A percentile compares a stretch with the other conserved stretches of the same genome.
phyloP scores from a whole-genome alignment of 2,329 filamentous ascomycete genomes.

The Penicillium sp. region DNA sequence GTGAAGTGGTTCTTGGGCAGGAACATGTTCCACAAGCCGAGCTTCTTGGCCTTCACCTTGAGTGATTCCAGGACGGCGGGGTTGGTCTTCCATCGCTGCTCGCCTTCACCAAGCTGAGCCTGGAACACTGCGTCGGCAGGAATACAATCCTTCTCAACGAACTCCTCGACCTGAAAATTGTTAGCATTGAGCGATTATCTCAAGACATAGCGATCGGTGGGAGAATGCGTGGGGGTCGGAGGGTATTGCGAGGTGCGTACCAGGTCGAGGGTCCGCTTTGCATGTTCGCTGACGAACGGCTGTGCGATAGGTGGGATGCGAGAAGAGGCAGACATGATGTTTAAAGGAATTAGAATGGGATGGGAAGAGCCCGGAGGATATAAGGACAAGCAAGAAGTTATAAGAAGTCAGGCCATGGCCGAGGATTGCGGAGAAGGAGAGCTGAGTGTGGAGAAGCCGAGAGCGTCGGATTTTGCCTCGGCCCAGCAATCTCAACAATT shows the following conservation, averaged over 20 bases:
- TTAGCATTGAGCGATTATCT: constrained; percentile 1
- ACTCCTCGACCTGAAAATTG: constrained; percentile 73
- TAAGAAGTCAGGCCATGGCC: constrained; percentile 8
- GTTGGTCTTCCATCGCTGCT: constrained; percentile 75
- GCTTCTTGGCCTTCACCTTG: constrained; percentile 76
- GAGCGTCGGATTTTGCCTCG: constrained; percentile 28
- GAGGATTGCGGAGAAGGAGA: constrained; percentile 27
- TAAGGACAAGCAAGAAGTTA: constrained; percentile 5
- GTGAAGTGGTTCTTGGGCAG: constrained; percentile 92
- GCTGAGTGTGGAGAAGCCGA: constrained; percentile 33
- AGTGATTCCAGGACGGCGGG: constrained; percentile 84
- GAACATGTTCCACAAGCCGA: constrained; percentile 99
- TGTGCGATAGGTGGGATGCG: constrained; percentile 61
- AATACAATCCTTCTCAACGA: constrained; percentile 94
- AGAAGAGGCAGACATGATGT: constrained; percentile 51
- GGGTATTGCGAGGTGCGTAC: constrained; percentile 41
- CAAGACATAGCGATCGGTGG: background rate
- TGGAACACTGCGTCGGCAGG: constrained; percentile 78
- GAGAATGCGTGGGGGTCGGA: background rate
- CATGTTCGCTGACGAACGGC: constrained; percentile 76
- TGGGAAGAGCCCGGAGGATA: constrained; percentile 13
- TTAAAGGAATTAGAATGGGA: constrained; percentile 1
- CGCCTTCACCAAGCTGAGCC: constrained; percentile 76
- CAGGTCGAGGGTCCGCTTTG: constrained; percentile 79
- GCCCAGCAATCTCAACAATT: constrained; percentile 13